phyloP scores from a whole-genome alignment of 2,329 filamentous ascomycete genomes.

The Microsporum ferrugineum region DNA sequence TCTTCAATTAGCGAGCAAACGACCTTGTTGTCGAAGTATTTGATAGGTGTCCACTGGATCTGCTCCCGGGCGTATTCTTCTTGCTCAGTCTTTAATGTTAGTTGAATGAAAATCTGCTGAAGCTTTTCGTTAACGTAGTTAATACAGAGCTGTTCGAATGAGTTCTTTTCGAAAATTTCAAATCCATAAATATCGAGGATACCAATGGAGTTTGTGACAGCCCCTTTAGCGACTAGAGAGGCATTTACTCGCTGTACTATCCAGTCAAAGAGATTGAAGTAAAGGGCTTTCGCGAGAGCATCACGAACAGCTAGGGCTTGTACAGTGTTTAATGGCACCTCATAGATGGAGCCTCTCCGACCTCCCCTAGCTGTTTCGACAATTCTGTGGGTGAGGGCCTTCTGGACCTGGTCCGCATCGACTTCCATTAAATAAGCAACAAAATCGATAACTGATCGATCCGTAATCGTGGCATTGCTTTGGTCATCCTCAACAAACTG shows the following conservation, averaged over 20 bases:
- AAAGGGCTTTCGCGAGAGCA: constrained; percentile 88
- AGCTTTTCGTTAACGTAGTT: constrained; percentile 99
- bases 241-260: constrained; percentile 87
- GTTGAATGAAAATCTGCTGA: constrained; percentile 97
- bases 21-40: constrained; percentile 98
- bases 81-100: constrained; percentile 92
- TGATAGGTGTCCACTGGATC: constrained; percentile 98
- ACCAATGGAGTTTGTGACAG: constrained; percentile 73
- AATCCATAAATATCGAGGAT: constrained; percentile 99
- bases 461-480: constrained; percentile 74
- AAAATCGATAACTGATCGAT: constrained; percentile 88
- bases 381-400: constrained; percentile 80
- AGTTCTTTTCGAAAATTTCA: constrained; percentile 98
- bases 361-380: constrained; percentile 60
- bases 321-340: constrained; percentile 70
- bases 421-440: constrained; percentile 89
- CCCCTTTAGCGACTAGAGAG: constrained; percentile 67
- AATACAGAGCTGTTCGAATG: constrained; percentile 97
- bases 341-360: constrained; percentile 55
- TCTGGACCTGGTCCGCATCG: constrained; percentile 64
- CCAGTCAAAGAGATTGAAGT: constrained; percentile 97
- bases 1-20: constrained; percentile 96
- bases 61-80: constrained; percentile 93
- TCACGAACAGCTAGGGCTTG: constrained; percentile 82
- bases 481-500: constrained; percentile 80